These are phyloP conservation scores for Aphanomyces cochlioides DNA, from an alignment of 352 stramenopile genomes.

Conservation along the genomic window DNA sequence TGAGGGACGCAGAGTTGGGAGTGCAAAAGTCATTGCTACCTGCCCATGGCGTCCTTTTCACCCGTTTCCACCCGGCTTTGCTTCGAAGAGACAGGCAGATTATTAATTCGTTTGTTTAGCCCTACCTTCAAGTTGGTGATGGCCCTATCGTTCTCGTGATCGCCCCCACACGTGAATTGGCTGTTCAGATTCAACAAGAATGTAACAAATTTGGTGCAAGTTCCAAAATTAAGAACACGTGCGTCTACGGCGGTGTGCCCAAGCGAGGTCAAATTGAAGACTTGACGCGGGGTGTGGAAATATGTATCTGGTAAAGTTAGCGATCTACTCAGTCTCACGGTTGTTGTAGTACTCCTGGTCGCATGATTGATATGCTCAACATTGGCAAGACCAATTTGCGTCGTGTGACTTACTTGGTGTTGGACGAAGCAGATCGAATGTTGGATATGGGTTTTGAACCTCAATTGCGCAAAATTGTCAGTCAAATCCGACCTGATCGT, in stretches of 20 bases:
- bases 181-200: conserved; percentile 98
- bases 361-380: conserved; percentile 98
- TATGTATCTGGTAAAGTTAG: conserved; percentile 66
- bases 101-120: conserved; percentile 40
- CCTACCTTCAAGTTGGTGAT: conserved; percentile 94
- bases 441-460: conserved; percentile 95
- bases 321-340: background rate
- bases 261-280: conserved; percentile 91
- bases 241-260: conserved; percentile 97
- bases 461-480: conserved; percentile 94
- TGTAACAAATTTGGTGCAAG: conserved; percentile 97
- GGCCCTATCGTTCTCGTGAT: conserved; percentile 98
- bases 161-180: conserved; percentile 97
- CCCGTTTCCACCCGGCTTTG: background rate
- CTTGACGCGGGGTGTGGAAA: conserved; percentile 73
- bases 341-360: conserved; percentile 85
- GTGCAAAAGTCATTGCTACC: background rate
- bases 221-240: conserved; percentile 99
- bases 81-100: conserved; percentile 3
- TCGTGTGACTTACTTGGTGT: conserved; percentile 97
- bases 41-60: background rate
- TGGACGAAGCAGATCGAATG: conserved; percentile 98
- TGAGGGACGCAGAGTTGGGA: background rate
- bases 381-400: conserved; percentile 94
- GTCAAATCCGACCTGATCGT: conserved; percentile 95